A percentile compares a stretch with the other conserved stretches of the same genome.
Conservation (phyloP, 441 rosid genomes). For the Caryocar brasiliense region DNA sequence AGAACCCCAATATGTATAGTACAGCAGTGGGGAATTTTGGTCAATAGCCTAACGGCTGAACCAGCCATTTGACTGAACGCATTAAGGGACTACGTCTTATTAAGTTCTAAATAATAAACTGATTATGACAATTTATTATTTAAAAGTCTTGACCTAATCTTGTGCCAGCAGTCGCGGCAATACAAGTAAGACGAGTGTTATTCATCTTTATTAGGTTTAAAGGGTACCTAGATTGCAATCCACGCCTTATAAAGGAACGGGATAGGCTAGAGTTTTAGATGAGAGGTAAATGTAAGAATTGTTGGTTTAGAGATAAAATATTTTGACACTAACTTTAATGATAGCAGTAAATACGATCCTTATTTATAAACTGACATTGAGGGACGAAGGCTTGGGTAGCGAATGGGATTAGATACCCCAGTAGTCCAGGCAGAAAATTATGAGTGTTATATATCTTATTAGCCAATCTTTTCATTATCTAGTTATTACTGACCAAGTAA, state of each 20-base stretch:
- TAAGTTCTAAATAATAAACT: not conserved
- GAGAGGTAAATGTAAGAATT: not conserved
- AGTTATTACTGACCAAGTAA: too few species aligned
- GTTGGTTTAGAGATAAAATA: not conserved
- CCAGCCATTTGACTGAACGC: too few species aligned
- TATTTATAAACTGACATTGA: not conserved
- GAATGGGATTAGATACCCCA: not conserved
- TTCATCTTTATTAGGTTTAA: slow-evolving; percentile 1
- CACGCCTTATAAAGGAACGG: too few species aligned
- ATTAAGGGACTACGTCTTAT: not conserved
- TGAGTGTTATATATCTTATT: too few species aligned
- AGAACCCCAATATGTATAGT: too few species aligned
- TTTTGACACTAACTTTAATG: too few species aligned
- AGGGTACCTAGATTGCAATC: not conserved
- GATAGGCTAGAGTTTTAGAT: too few species aligned
- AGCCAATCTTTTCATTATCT: too few species aligned
- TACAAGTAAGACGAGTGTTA: not conserved
- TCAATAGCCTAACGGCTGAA: too few species aligned
- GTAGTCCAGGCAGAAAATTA: not conserved
- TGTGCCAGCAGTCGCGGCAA: slow-evolving; percentile 3
- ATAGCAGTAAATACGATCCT: too few species aligned
- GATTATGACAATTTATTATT: not conserved
- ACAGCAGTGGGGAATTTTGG: too few species aligned
- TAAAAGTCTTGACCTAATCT: not conserved
- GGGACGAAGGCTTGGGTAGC: not conserved